Base-by-base conservation (phyloP, 2,329 filamentous ascomycete species). In the Chaetomium strumarium region DNA sequence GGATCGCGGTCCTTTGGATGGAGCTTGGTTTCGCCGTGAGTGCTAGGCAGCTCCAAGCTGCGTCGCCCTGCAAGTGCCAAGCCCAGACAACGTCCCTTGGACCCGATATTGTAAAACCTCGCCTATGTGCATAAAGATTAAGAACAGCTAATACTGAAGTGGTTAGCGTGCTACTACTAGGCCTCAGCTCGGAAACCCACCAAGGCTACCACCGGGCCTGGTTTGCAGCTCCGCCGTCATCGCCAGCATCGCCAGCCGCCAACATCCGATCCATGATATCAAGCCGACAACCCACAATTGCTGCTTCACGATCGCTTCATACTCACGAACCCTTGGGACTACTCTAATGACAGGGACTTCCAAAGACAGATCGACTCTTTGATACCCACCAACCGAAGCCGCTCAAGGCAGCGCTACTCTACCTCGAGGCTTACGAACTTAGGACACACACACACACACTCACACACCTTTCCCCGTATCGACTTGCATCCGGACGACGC, bases 31-130 rank as follows among this genome's bases (percentile, higher is more conserved):
- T 50, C 34, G 41, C 47, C 53, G 48, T 50, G 44, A 56, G 41
- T 46, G 55, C 55, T 57, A 57, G 60, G 60, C 60, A 63, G 57
- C 60, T 62, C 57, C 56, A 55, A 63, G 59, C 59, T 63, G 58
- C 60, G 55, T 56, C 51, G 51, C 44, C 55, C 46, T 47, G 46
- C 36, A 46, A 52, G 34, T 3, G 34, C 14, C 7, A n/a, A 8
- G 14, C 34, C n/a, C 14, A 53, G 50, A 46, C 46, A 49, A 46
- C 40, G 56, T 61, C 55, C 52, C 55, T 60, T 33, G 3, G n/a
- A 44, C 46, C 36, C 46, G 54, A 14, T 56, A 53, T 14, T 11
- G 36, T 20, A 16, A 49, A 55, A 48, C 36, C 55, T 45, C 46
- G 46, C 43, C 20, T 47, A 47, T 29, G 36, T 47, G 51, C 39